Conservation (phyloP, 768 basidiomycete genomes). For the Termitomyces sp. region DNA sequence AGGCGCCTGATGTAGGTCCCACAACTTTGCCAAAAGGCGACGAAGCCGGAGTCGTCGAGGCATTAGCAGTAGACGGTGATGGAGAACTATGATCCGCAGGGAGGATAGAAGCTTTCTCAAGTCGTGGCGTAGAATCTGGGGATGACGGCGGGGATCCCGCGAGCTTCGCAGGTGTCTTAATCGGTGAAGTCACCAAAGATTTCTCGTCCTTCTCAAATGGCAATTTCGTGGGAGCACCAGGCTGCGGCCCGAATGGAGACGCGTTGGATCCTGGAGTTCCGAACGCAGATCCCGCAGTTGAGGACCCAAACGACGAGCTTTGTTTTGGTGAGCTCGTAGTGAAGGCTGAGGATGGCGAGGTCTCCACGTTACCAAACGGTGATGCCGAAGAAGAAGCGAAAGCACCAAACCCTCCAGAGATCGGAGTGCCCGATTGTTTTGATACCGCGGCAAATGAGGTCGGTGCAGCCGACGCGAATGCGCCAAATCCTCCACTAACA, state of each 20-base stretch:
- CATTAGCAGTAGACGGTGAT: conserved; percentile 14
- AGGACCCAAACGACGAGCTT: background rate
- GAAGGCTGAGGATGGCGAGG: conserved; percentile 4
- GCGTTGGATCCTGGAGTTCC: conserved; percentile 3
- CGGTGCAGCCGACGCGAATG: conserved; percentile 17
- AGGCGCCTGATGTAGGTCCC: conserved; percentile 26
- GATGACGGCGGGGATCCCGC: conserved; percentile 17
- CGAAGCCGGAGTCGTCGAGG: conserved; percentile 21
- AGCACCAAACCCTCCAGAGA: conserved; percentile 18
- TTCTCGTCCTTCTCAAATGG: conserved; percentile 3
- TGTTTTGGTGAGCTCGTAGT: background rate
- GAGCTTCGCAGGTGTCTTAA: conserved; percentile 6
- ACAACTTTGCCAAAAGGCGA: conserved; percentile 13
- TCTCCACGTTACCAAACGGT: conserved; percentile 24
- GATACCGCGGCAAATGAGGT: conserved; percentile 8
- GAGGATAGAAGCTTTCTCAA: conserved; percentile 13
- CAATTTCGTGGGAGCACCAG: conserved; percentile 2
- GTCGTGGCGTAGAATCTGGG: conserved; percentile 17
- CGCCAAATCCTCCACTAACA: conserved; percentile 31
- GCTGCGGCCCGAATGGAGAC: conserved; percentile 8
- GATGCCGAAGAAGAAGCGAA: conserved; percentile 22
- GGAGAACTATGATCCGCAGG: conserved; percentile 12
- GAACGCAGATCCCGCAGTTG: conserved; percentile 6
- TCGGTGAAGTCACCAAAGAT: background rate
- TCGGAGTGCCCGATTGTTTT: background rate